Evolutionary conservation across 2,329 filamentous ascomycete species (phyloP), one percentile per base, ranked within the genome.

Genomic region (Penicillium sp.): DNA sequence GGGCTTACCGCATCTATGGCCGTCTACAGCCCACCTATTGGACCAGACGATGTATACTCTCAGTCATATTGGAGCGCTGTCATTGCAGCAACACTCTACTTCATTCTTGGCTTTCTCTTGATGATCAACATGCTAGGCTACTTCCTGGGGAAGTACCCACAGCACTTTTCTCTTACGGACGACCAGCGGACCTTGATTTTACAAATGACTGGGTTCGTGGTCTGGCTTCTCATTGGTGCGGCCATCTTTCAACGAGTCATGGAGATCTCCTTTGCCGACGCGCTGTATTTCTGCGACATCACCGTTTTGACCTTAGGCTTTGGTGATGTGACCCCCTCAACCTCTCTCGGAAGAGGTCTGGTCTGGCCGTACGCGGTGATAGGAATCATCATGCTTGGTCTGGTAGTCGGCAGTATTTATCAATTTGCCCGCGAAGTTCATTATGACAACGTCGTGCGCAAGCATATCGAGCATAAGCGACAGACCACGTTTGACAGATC

Each of bases 11-110:
- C 82, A 15, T 84, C 85, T 11, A 89, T 91, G 63, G 83, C 90
- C 4, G 74, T 85, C 1, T 88, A 90, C 11, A 83, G 84, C 0
- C 75, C 78, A 67, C 78, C 82, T 35, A 60, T 81, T 68, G 51
- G 73, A 53, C 70, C 79, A 57, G 63, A 83, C 80, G 64, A 86
- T 62, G 78, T 77, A 0, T 88, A 90, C 82, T 92, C 90, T 0
- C 90, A 96, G 73, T 91, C 91, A 0, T 96, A 90, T 70, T 96
- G 89, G 83, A 96, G 96, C 70, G 92, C 87, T 28, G 83, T 96
- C 17, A 91, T 91, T 67, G 88, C 92, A 2, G 90, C 92, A 5
- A 78, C 86, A 2, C 83, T 96, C 20, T 96, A 96, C 76, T 89
- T 94, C 57, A 71, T 94, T 15, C 89, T 90, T 55, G 89, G 90